Base-by-base conservation (phyloP, 2,329 filamentous ascomycete genomes). In the Nakataea oryzae region DNA sequence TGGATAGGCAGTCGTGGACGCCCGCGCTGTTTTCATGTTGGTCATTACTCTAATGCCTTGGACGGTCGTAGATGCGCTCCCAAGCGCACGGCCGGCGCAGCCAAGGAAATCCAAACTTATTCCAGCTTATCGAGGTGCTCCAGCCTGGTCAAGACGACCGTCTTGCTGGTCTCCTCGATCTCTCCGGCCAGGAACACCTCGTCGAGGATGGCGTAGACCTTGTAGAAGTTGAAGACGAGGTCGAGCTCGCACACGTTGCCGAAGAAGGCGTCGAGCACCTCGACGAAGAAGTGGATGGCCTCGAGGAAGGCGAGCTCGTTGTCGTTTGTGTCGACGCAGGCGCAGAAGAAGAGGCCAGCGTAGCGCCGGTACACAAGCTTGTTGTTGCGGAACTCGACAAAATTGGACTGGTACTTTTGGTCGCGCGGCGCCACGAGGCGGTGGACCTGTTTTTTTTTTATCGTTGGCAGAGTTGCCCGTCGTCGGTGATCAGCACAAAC, bases 331-430 rank as follows among this genome's bases (percentile, higher is more conserved):
- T 99, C 95, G 73, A 99, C 95, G 76, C 95, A 97, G 61, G 93
- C 96, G 81, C 95, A 99, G 81, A 99, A 99, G 85, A 99, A 99
- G 63, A 99, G 86, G 0, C 95, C 95, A 0, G 95, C 95, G 77
- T 99, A 99, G 65, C 95, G 90, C 57, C 96, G 89, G 80, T 99
- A 99, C 61, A 99, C 91, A 70, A 99, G 90, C 80, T 97, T 97
- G 74, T 93, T 92, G 77, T 92, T 90, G 67, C 91, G 89, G 79
- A 89, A 88, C 78, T 99, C 95, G 82, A 99, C 95, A 72, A 99
- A 99, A 80, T 99, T 99, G 78, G 92, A 96, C 75, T 99, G 95
- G 81, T 99, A 96, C 74, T 99, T 99, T 74, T 99, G 95, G 77
- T 99, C 95, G 72, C 95, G 90, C 8, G 95, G 95, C 0, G 95